Evolutionary conservation across 345 rosid genomes (phyloP).

Genomic region (Brassica rapa): DNA sequence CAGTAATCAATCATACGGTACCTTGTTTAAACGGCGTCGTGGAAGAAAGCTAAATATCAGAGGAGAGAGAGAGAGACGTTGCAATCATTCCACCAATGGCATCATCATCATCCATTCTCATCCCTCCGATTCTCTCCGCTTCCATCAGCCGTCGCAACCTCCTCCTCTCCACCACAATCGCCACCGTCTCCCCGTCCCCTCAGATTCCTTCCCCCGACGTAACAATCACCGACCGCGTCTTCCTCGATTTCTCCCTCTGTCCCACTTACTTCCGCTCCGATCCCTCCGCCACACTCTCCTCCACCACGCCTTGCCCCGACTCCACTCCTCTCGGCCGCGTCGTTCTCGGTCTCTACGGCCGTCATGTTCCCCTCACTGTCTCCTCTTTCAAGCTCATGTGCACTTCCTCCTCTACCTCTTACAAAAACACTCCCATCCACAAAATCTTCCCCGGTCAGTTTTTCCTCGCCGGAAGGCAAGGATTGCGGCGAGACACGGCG

Average conservation of each 20-base stretch:
- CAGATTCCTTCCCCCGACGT: constrained; percentile 49
- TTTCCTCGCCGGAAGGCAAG: constrained; percentile 78
- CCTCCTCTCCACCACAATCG: constrained; percentile 47
- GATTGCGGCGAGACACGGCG: constrained; percentile 58
- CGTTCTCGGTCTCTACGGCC: constrained; percentile 78
- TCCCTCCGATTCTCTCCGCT: constrained; percentile 31
- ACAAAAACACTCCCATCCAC: constrained; percentile 77
- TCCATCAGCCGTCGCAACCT: constrained; percentile 45
- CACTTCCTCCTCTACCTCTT: constrained; percentile 56
- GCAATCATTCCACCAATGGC: constrained; percentile 38
- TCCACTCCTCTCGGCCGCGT: constrained; percentile 72
- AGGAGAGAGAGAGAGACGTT: not conserved
- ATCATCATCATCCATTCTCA: constrained; percentile 36
- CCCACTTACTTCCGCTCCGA: constrained; percentile 65
- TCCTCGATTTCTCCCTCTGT: constrained; percentile 86
- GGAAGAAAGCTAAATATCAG: not conserved
- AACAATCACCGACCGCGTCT: constrained; percentile 84
- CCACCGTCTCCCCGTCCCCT: constrained; percentile 42
- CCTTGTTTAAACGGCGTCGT: constrained; percentile 7
- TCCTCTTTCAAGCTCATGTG: constrained; percentile 84
- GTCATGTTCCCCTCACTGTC: constrained; percentile 71
- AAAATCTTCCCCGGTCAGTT: constrained; percentile 77
- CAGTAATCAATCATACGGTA: not conserved
- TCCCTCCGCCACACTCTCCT: constrained; percentile 49
- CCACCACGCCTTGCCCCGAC: constrained; percentile 57